phyloP scores from a whole-genome alignment of 768 basidiomycete species.

The Leccinum sublutescens region DNA sequence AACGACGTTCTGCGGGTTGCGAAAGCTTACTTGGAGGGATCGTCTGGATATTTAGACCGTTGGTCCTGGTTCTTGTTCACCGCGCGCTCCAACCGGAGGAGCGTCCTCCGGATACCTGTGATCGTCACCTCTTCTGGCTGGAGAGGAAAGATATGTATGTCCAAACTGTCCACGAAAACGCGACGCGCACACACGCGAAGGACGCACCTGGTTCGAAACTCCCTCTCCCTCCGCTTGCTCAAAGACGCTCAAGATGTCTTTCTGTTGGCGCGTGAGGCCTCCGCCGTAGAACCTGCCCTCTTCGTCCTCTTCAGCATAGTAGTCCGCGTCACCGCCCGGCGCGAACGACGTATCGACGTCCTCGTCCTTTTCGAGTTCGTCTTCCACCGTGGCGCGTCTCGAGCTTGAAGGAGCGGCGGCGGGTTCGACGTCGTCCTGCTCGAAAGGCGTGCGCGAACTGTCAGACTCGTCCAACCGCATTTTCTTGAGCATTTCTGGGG shows the following conservation, averaged over 20 bases:
- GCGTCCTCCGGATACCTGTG: constrained; percentile 65
- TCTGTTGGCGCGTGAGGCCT: constrained; percentile 89
- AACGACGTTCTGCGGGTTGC: neutral
- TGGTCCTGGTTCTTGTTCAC: constrained; percentile 95
- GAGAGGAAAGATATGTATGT: constrained; percentile 8
- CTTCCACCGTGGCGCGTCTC: constrained; percentile 57
- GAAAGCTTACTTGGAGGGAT: constrained; percentile 76
- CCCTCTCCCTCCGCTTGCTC: constrained; percentile 69
- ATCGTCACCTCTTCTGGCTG: constrained; percentile 69
- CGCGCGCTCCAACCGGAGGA: constrained; percentile 82
- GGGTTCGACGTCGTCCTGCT: constrained; percentile 6
- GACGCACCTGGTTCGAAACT: constrained; percentile 65
- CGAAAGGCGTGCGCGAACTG: constrained; percentile 5
- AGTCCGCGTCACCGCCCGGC: constrained; percentile 87
- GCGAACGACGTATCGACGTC: constrained; percentile 51
- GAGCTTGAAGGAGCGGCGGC: constrained; percentile 24
- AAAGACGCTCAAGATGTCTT: constrained; percentile 94
- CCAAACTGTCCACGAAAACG: neutral
- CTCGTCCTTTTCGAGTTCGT: constrained; percentile 37
- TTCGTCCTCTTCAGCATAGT: constrained; percentile 87
- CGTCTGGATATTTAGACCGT: constrained; percentile 90
- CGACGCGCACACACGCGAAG: neutral
- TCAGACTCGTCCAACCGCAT: constrained; percentile 54
- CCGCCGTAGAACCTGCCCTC: constrained; percentile 94
- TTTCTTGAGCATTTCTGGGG: constrained; percentile 80